Evolutionary conservation across 2,329 filamentous ascomycete species (phyloP), one percentile per base, ranked within the genome.

Genomic region (Diaporthe vexans): DNA sequence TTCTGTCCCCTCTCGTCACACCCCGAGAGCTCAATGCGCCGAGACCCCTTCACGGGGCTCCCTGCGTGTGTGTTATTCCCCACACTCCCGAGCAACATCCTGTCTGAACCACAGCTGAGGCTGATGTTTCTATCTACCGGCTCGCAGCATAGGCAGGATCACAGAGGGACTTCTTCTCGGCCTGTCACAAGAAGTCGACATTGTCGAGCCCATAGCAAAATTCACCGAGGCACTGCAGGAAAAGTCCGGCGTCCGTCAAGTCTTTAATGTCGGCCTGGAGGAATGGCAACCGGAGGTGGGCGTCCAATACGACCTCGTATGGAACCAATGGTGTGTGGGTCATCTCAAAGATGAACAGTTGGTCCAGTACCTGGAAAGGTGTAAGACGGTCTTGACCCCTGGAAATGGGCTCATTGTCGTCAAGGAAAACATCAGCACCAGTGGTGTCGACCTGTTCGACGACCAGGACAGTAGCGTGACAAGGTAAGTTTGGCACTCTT

Each of bases 261-360:
- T 97, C 24, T 93, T 91, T 83, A 94, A 93, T 77, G 84, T 92
- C 2, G 94, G 94, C 0, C 84, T 97, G 0, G 93, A 97, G 82
- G 87, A 89, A 37, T 97, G 94, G 94, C 74, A 78, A 15, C 86
- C 88, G 0, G 84, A 79, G 0, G 78, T 83, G 2, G 85, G 80
- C 13, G 79, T 83, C 11, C 81, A 84, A 65, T 98, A 98, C 82
- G 93, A 95, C 81, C 82, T 98, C 59, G 91, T 98, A 75, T 98
- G 94, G 94, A 93, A 90, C 70, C 95, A 98, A 83, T 98, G 95
- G 95, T 98, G 95, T 82, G 83, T 96, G 10, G 93, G 94, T 33
- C 93, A 98, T 82, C 85, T 98, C 72, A 95, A 90, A 0, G 95
- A 98, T 80, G 83, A 83, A 10, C 91, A 97, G 81, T 81, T 98